phyloP scores from a whole-genome alignment of 2,329 filamentous ascomycete genomes.

The Calonectria pteridis region DNA sequence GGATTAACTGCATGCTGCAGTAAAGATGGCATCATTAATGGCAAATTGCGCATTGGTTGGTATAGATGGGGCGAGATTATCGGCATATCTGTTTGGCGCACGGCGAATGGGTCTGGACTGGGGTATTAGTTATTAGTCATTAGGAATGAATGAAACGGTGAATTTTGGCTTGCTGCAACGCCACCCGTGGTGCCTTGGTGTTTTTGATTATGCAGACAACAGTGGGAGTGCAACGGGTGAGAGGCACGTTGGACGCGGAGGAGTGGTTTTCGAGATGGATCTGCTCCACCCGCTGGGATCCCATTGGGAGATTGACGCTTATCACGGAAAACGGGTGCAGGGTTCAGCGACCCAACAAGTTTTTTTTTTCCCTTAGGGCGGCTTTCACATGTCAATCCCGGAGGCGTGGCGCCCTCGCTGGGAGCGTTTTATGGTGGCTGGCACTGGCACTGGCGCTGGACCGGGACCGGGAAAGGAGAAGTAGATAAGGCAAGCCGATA shows the following conservation, averaged over 20 bases:
- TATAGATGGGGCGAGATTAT: constrained; percentile 20
- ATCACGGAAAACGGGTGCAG: constrained; percentile 24
- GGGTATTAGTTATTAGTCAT: not conserved
- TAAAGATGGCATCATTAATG: constrained; percentile 31
- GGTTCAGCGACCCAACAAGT: constrained; percentile 34
- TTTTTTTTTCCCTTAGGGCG: constrained; percentile 21
- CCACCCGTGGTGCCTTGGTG: not conserved
- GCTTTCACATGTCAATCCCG: constrained; percentile 43
- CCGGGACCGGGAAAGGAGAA: constrained; percentile 4
- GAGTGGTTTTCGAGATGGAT: constrained; percentile 22
- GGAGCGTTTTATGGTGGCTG: constrained; percentile 25
- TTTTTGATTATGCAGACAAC: not conserved
- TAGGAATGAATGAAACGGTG: constrained; percentile 21
- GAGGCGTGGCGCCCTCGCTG: constrained; percentile 14
- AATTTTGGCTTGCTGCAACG: constrained; percentile 3
- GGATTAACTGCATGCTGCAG: constrained; percentile 28
- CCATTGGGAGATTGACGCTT: constrained; percentile 39
- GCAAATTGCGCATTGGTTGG: constrained; percentile 39
- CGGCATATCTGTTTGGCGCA: constrained; percentile 38
- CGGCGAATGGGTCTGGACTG: constrained; percentile 29
- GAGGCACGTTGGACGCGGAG: constrained; percentile 10
- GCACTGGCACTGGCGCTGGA: constrained; percentile 16
- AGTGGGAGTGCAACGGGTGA: not conserved
- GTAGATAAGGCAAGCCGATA: constrained; percentile 14
- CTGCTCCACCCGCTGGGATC: constrained; percentile 26